phyloP scores from a whole-genome alignment of 2,329 filamentous ascomycete genomes.

The Coniochaeta sp. region DNA sequence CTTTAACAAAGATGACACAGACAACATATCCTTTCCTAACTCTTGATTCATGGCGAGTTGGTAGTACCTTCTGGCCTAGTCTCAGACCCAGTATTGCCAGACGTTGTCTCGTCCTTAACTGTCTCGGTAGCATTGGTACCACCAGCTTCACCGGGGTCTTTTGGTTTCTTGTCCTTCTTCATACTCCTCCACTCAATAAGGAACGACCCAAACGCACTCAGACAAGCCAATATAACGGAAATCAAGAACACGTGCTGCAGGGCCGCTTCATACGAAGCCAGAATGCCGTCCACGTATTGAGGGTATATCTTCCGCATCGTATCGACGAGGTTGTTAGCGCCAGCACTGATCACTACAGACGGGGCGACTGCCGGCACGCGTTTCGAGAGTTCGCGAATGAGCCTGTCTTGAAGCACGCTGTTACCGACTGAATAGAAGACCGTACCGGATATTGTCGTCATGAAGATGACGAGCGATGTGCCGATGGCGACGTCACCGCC shows the following conservation, averaged over 20 bases:
- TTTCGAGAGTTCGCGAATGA: constrained; percentile 8
- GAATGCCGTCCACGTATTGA: constrained; percentile 11
- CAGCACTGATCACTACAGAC: constrained; percentile 10
- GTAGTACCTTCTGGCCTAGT: no score
- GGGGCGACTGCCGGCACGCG: constrained; percentile 15
- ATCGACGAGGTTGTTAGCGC: constrained; percentile 11
- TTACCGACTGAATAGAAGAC: constrained; percentile 17
- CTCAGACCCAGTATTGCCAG: no score
- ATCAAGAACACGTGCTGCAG: constrained; percentile 20
- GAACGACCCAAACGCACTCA: constrained; percentile 20
- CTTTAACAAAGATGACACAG: no score
- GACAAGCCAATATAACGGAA: constrained; percentile 24
- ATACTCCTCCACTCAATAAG: constrained; percentile 35
- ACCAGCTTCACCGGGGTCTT: no score
- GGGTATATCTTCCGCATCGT: constrained; percentile 8
- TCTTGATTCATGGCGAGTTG: no score
- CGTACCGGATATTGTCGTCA: constrained; percentile 16
- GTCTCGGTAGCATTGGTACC: not conserved
- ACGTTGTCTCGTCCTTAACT: no score
- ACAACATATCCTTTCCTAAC: no score
- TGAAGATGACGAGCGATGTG: constrained; percentile 18
- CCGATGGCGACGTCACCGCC: constrained; percentile 18
- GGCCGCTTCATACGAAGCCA: constrained; percentile 23
- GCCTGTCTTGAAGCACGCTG: constrained; percentile 15
- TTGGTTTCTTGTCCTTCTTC: constrained; percentile 15